These are phyloP conservation scores for Ajuga reptans DNA, from an alignment of 305 asterid species.

Conservation along the genomic window DNA sequence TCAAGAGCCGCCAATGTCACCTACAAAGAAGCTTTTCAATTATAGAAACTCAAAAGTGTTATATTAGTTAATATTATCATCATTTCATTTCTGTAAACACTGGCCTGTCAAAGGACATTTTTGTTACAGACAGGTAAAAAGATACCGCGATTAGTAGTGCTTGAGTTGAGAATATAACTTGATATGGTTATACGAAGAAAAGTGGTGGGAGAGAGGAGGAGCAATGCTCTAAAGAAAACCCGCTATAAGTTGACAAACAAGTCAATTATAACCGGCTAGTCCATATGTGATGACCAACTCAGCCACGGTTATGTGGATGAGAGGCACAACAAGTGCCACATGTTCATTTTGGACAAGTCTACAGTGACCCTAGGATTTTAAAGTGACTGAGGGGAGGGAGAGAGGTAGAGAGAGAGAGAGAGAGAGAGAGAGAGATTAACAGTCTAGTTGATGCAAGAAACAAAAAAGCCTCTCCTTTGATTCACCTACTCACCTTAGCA, in stretches of 20 bases:
- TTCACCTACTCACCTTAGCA: constrained; percentile 55
- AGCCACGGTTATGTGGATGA: not conserved
- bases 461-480: not conserved
- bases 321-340: not conserved
- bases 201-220: not conserved
- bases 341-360: not conserved
- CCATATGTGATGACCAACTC: not conserved
- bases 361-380: not conserved
- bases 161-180: not conserved
- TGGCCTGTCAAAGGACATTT: constrained; percentile 1
- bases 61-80: not conserved
- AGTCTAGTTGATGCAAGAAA: not conserved
- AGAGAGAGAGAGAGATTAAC: not conserved
- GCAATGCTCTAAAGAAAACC: not conserved
- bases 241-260: not conserved
- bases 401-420: not conserved
- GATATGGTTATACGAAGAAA: not conserved
- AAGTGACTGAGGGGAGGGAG: not conserved
- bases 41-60: not conserved
- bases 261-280: not conserved
- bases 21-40: constrained; percentile 27
- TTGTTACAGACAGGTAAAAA: not conserved
- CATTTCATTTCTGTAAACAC: constrained; percentile 9
- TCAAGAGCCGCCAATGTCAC: constrained; percentile 83
- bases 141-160: not conserved